Evolutionary conservation across 2,329 filamentous ascomycete genomes (phyloP).

Genomic region (Mariannaea elegans): DNA sequence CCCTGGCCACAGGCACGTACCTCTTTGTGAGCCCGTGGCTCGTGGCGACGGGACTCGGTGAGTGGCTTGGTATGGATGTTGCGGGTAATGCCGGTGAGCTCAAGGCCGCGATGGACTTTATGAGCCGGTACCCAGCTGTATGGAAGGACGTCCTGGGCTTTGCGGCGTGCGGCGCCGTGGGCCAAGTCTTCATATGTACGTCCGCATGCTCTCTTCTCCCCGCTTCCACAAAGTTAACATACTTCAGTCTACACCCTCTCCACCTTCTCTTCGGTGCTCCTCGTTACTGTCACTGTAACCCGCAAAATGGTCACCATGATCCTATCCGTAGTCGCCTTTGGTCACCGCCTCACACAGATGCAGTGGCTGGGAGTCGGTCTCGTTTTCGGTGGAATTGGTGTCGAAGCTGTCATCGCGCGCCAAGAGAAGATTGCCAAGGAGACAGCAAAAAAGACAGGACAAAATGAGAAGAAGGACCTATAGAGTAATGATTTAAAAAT

Average conservation of each 20-base stretch:
- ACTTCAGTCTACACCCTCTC: slow-evolving; percentile 83
- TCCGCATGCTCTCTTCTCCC: slow-evolving; percentile 21
- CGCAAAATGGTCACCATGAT: slow-evolving; percentile 99
- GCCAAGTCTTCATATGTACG: slow-evolving; percentile 93
- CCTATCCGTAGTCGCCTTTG: slow-evolving; percentile 92
- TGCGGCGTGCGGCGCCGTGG: slow-evolving; percentile 87
- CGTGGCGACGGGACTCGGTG: slow-evolving; percentile 70
- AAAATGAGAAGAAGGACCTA: slow-evolving; percentile 45
- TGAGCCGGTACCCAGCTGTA: slow-evolving; percentile 80
- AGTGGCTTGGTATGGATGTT: slow-evolving; percentile 73
- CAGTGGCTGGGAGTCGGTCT: slow-evolving; percentile 93
- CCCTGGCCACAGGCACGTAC: slow-evolving; percentile 78
- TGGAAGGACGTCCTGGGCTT: slow-evolving; percentile 91
- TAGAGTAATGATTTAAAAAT: slow-evolving; percentile 13
- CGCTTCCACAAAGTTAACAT: slow-evolving; percentile 29
- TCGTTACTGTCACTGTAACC: slow-evolving; percentile 97
- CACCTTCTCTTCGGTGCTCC: slow-evolving; percentile 87
- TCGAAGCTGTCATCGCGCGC: slow-evolving; percentile 83
- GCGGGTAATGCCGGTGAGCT: slow-evolving; percentile 79
- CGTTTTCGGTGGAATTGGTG: slow-evolving; percentile 94
- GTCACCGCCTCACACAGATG: slow-evolving; percentile 84
- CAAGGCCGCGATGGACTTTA: slow-evolving; percentile 79
- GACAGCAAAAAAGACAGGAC: slow-evolving; percentile 60
- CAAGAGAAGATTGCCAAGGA: slow-evolving; percentile 86
- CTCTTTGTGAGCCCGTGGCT: slow-evolving; percentile 82